Base-by-base conservation (phyloP, 169 alveolate genomes). In the Eimeria falciformis region DNA sequence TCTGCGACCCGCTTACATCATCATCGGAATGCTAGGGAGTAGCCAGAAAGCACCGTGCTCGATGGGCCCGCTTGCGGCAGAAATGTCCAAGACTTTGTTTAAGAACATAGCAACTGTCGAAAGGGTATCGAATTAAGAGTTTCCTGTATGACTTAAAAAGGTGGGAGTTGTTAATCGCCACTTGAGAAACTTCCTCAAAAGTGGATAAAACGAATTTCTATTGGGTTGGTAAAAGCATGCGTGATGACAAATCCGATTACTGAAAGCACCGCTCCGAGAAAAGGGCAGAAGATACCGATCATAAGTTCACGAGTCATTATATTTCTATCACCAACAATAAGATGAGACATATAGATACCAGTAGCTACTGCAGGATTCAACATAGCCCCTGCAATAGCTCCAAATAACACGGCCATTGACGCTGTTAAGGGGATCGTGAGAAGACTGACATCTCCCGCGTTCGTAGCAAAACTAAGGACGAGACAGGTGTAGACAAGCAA, bases 301-400 rank as follows among this genome's bases (percentile, higher is more conserved):
- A 90, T 33, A 9, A 90, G 82, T 33, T 82, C 93, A 29, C 47
- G 47, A 18, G 86, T 83, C 37, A 75, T 55, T 11, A 69, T 65
- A 46, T 90, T 73, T 7, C 69, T 47, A 18, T 62, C 78, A 37
- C 73, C 75, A n/a, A 83, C 50, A 33, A 69, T 68, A 43, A 90
- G 53, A 50, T 90, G 85, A 53, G 93, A 90, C 65, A 90, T 77
- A 37, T 68, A 90, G 21, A 90, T 90, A 27, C 93, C 93, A 23
- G 86, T 75, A 6, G 93, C 84, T 55, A 90, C 93, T 12, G 93
- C 93, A 21, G 93, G 93, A 21, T 90, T 90, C 93, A 90, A 58
- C 50, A 73, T 90, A 25, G 93, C 93, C 66, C 93, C 93, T 14
- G 93, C 93, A 45, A 90, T 47, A 23, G 89, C 89, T 21, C 93